Evolutionary conservation across 768 basidiomycete genomes (phyloP).

Genomic region (Lactifluus piperatus): DNA sequence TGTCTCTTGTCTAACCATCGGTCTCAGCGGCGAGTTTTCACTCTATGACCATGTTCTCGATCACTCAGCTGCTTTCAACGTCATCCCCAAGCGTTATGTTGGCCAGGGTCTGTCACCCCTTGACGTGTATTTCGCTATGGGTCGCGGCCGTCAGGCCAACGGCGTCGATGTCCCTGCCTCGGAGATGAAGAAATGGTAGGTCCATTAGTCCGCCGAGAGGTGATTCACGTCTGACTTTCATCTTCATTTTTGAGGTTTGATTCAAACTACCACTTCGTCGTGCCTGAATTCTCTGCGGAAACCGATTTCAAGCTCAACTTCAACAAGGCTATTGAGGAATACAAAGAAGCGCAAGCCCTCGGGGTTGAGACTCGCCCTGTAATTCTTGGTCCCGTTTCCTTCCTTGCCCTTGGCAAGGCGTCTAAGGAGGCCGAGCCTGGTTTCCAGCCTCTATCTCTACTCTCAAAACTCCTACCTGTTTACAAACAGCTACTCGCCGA

Average conservation of each 20-base stretch:
- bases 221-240: neutral
- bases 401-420: constrained; percentile 88
- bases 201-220: constrained; percentile 15
- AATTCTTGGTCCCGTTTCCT: constrained; percentile 90
- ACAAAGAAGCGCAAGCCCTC: constrained; percentile 84
- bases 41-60: constrained; percentile 98
- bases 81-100: constrained; percentile 89
- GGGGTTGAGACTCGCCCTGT: constrained; percentile 93
- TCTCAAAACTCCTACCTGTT: constrained; percentile 82
- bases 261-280: constrained; percentile 98
- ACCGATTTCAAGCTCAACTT: constrained; percentile 91
- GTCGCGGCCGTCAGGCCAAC: constrained; percentile 91
- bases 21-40: constrained; percentile 87
- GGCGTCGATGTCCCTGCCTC: constrained; percentile 94
- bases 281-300: constrained; percentile 86
- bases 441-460: constrained; percentile 88
- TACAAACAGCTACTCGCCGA: constrained; percentile 86
- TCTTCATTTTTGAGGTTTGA: constrained; percentile 61
- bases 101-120: constrained; percentile 79
- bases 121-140: constrained; percentile 98
- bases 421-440: constrained; percentile 71
- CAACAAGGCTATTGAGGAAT: constrained; percentile 94
- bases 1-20: constrained; percentile 14
- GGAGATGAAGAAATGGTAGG: constrained; percentile 99
- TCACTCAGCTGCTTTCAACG: constrained; percentile 93